phyloP scores from a whole-genome alignment of 805 yeast species.

The Candida golubevii region DNA sequence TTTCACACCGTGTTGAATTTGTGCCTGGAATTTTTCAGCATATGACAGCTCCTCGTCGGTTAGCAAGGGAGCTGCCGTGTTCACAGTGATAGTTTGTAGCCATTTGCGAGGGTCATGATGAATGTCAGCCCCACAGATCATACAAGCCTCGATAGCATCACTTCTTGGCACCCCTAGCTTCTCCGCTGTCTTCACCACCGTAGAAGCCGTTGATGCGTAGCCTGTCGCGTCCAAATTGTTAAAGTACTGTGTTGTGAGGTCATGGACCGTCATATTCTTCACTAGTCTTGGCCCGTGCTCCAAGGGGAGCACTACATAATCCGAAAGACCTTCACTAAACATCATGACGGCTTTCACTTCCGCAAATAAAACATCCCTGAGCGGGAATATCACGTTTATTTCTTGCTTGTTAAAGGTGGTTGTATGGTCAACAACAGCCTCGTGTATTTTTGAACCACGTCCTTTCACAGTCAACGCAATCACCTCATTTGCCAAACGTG shows the following conservation, averaged over 20 bases:
- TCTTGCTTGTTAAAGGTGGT: conserved; percentile 24
- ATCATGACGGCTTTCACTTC: conserved; percentile 59
- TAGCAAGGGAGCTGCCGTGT: conserved; percentile 46
- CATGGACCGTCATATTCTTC: conserved; percentile 77
- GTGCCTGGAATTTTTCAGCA: conserved; percentile 15
- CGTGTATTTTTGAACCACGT: conserved; percentile 66
- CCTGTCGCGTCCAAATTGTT: conserved; percentile 61
- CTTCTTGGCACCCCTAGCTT: conserved; percentile 54
- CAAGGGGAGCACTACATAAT: conserved; percentile 22
- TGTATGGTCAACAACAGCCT: conserved; percentile 43
- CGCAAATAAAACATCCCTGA: conserved; percentile 66
- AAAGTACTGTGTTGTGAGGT: conserved; percentile 71
- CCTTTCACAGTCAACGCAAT: conserved; percentile 81
- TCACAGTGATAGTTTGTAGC: conserved; percentile 66
- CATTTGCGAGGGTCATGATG: conserved; percentile 59
- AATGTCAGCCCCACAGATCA: conserved; percentile 52
- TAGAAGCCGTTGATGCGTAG: conserved; percentile 85
- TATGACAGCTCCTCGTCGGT: conserved; percentile 36
- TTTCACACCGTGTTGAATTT: conserved; percentile 3
- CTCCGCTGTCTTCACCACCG: conserved; percentile 86
- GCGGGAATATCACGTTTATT: conserved; percentile 58
- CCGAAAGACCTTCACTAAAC: conserved; percentile 34
- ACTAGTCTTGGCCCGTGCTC: conserved; percentile 32
- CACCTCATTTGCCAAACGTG: conserved; percentile 75
- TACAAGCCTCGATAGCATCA: conserved; percentile 37